Percentiles rank a stretch among this genome's conserved stretches.
Conservation (phyloP, 441 rosid genomes). For the Viola pubescens region DNA sequence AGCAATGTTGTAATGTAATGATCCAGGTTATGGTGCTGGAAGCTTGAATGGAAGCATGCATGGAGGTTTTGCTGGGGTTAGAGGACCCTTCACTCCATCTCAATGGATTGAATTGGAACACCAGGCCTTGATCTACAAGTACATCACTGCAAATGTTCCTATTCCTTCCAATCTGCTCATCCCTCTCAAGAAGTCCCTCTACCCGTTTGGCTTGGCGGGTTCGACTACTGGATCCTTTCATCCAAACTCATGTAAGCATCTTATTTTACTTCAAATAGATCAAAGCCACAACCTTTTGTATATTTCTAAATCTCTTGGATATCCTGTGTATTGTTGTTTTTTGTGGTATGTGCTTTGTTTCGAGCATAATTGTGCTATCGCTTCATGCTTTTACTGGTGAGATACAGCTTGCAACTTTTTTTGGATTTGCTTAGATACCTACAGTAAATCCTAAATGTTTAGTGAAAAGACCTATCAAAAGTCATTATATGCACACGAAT, state of each 20-base stretch:
- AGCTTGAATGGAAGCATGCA: conserved; percentile 33
- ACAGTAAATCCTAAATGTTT: not conserved
- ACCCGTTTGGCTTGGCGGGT: conserved; percentile 22
- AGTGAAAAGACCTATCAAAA: conserved; percentile 12
- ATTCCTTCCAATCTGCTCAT: conserved; percentile 65
- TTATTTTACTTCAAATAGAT: not conserved
- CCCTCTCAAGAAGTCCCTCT: conserved; percentile 51
- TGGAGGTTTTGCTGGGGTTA: conserved; percentile 31
- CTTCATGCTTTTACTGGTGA: too few relatives aligned
- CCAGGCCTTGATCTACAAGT: conserved; percentile 88
- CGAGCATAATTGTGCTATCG: too few relatives aligned
- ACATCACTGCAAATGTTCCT: conserved; percentile 64
- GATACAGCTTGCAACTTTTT: too few relatives aligned
- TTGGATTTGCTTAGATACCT: not conserved
- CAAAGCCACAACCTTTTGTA: not conserved
- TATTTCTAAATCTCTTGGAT: not conserved
- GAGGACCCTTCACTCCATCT: conserved; percentile 53
- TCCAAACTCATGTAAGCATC: conserved; percentile 44
- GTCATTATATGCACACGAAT: conserved; percentile 6
- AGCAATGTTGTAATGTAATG: not conserved
- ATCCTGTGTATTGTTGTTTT: conserved; percentile 6
- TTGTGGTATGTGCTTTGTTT: too few relatives aligned
- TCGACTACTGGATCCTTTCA: conserved; percentile 29
- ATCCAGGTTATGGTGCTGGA: conserved; percentile 30
- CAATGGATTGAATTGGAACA: conserved; percentile 80